phyloP scores from a whole-genome alignment of 2,329 filamentous ascomycete species.

The Hymenoscyphus scutula region DNA sequence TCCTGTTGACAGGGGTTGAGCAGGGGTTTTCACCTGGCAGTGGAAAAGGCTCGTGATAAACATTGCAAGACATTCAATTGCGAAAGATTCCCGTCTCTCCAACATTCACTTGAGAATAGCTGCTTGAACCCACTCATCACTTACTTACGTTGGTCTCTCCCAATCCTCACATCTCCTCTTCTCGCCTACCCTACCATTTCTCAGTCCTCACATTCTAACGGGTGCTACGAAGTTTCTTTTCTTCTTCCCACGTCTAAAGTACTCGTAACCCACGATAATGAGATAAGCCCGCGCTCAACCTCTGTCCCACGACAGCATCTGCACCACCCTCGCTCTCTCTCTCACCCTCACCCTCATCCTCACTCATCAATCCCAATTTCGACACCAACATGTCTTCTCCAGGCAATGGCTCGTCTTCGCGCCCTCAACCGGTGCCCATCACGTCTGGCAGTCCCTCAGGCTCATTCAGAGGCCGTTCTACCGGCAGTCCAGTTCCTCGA shows the following conservation, averaged over 20 bases:
- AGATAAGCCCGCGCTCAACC: conserved; percentile 16
- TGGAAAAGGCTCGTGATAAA: background rate
- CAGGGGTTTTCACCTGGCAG: background rate
- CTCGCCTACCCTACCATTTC: background rate
- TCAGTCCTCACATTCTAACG: background rate
- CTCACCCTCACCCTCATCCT: background rate
- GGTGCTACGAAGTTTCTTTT: conserved; percentile 1
- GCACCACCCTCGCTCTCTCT: background rate
- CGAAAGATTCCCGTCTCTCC: background rate
- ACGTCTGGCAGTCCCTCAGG: conserved; percentile 46
- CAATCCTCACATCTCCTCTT: background rate
- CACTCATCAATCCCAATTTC: background rate
- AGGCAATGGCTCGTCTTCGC: conserved; percentile 31
- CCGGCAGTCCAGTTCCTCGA: conserved; percentile 52
- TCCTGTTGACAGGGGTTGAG: background rate
- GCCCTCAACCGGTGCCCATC: conserved; percentile 41
- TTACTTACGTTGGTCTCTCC: conserved; percentile 4
- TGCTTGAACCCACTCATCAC: background rate
- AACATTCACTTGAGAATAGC: background rate
- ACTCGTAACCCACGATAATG: conserved; percentile 16
- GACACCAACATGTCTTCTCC: conserved; percentile 36
- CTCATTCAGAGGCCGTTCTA: conserved; percentile 38
- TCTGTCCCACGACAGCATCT: conserved; percentile 10
- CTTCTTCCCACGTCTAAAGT: background rate
- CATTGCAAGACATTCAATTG: background rate